Conservation (phyloP, 192 early-diverging fungal species). For the Allomyces javanicus region DNA sequence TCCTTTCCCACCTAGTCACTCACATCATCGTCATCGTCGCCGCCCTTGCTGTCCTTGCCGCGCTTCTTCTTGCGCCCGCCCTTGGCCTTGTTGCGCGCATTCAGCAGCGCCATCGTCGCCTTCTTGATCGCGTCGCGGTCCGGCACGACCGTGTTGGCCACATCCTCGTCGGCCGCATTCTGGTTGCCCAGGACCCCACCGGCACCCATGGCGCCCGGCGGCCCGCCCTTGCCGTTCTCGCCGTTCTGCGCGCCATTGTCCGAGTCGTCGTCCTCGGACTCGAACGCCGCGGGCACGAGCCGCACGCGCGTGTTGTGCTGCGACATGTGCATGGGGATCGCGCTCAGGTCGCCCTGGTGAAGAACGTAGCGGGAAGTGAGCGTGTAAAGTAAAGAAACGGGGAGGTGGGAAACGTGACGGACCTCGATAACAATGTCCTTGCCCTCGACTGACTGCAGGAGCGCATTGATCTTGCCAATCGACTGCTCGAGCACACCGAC, state of each 20-base stretch:
- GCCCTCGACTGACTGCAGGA: neutral
- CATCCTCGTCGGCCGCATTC: slow-evolving; percentile 30
- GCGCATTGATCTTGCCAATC: neutral
- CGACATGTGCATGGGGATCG: slow-evolving; percentile 24
- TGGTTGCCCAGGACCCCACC: too few relatives aligned
- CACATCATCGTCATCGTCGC: slow-evolving; percentile 18
- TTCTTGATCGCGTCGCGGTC: slow-evolving; percentile 43
- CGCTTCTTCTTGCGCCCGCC: slow-evolving; percentile 36
- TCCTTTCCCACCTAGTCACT: neutral
- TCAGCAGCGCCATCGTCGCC: slow-evolving; percentile 34
- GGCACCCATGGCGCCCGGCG: slow-evolving; percentile 3
- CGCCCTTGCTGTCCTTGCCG: slow-evolving; percentile 12
- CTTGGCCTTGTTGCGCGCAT: slow-evolving; percentile 34
- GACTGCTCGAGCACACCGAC: slow-evolving; percentile 1
- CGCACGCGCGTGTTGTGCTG: slow-evolving; percentile 36
- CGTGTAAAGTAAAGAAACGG: neutral
- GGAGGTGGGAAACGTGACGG: neutral
- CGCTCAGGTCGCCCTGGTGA: slow-evolving; percentile 10
- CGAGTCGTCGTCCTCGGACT: slow-evolving; percentile 15
- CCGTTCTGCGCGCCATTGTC: slow-evolving; percentile 17
- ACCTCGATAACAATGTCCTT: neutral
- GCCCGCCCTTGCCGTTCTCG: slow-evolving; percentile 1
- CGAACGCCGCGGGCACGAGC: slow-evolving; percentile 32
- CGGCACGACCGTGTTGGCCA: slow-evolving; percentile 30
- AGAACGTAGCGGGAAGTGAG: too few relatives aligned